A percentile compares a stretch with the other conserved stretches of the same genome.
Evolutionary conservation across 768 basidiomycete species (phyloP).

Genomic region (Mrakia gelida): DNA sequence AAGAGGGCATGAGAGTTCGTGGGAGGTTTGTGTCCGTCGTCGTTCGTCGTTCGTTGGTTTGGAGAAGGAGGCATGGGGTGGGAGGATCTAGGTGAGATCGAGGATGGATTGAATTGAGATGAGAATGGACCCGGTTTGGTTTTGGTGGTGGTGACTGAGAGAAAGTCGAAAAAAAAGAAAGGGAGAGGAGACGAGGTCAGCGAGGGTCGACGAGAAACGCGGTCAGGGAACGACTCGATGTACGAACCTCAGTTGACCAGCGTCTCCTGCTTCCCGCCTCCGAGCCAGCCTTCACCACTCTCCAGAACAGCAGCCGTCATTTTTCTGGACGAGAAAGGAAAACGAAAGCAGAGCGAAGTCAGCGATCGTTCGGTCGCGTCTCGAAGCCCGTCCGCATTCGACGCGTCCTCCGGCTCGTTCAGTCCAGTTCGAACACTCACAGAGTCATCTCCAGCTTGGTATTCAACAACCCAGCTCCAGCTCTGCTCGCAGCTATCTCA

Average conservation of each 20-base stretch:
- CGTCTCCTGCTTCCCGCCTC: slow-evolving; percentile 13
- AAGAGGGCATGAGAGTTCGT: too few relatives aligned
- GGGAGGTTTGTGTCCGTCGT: too few relatives aligned
- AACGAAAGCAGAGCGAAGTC: background rate
- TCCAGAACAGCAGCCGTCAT: slow-evolving; percentile 23
- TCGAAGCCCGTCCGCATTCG: background rate
- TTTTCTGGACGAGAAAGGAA: background rate
- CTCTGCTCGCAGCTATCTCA: slow-evolving; percentile 15
- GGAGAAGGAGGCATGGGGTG: too few relatives aligned
- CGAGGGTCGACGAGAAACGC: background rate
- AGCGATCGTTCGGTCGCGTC: background rate
- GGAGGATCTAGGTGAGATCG: too few relatives aligned
- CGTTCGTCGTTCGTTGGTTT: too few relatives aligned
- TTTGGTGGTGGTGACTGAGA: too few relatives aligned
- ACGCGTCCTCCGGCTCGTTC: background rate
- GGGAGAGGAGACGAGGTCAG: too few relatives aligned
- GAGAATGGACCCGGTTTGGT: too few relatives aligned
- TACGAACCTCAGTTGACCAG: background rate
- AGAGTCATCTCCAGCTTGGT: slow-evolving; percentile 25
- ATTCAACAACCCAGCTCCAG: slow-evolving; percentile 15
- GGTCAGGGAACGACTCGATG: background rate
- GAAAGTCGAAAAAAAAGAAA: too few relatives aligned
- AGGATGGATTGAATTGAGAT: too few relatives aligned
- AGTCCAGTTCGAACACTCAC: background rate
- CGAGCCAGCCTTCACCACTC: slow-evolving; percentile 26